Conservation (phyloP, 768 basidiomycete species). For the Leccinum disarticulatum region DNA sequence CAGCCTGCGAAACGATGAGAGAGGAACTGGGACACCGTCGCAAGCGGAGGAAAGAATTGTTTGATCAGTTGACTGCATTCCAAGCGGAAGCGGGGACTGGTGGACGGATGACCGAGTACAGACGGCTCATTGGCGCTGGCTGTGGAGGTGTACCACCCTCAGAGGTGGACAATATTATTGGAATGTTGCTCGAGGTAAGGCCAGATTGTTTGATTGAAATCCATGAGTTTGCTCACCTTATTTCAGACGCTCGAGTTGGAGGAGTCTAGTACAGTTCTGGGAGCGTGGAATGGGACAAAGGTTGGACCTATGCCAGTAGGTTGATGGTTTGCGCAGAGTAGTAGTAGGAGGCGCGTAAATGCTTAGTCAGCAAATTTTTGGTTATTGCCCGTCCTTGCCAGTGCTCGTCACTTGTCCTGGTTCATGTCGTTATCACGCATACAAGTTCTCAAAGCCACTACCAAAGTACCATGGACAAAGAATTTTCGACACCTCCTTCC, state of each 20-base stretch:
- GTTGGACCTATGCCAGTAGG: slow-evolving; percentile 21
- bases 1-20: slow-evolving; percentile 58
- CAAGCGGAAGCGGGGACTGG: slow-evolving; percentile 91
- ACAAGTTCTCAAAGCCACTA: slow-evolving; percentile 48
- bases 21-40: slow-evolving; percentile 65
- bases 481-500: slow-evolving; percentile 65
- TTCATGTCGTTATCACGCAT: slow-evolving; percentile 33
- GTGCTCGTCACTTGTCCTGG: not conserved
- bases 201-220: not conserved
- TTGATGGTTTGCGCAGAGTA: slow-evolving; percentile 8
- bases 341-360: not conserved
- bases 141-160: slow-evolving; percentile 82
- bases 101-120: slow-evolving; percentile 85
- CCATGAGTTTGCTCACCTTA: slow-evolving; percentile 4
- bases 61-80: slow-evolving; percentile 74
- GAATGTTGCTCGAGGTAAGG: slow-evolving; percentile 79
- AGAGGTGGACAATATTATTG: slow-evolving; percentile 88
- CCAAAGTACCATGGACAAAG: slow-evolving; percentile 56
- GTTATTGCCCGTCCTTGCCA: not conserved
- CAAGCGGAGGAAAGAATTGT: slow-evolving; percentile 66
- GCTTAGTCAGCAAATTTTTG: slow-evolving; percentile 22
- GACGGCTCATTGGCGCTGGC: slow-evolving; percentile 84
- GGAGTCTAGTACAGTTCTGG: slow-evolving; percentile 63
- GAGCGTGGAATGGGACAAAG: slow-evolving; percentile 39
- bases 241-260: slow-evolving; percentile 77